phyloP scores from a whole-genome alignment of 2,329 filamentous ascomycete species.

The Fusarium proliferatum region DNA sequence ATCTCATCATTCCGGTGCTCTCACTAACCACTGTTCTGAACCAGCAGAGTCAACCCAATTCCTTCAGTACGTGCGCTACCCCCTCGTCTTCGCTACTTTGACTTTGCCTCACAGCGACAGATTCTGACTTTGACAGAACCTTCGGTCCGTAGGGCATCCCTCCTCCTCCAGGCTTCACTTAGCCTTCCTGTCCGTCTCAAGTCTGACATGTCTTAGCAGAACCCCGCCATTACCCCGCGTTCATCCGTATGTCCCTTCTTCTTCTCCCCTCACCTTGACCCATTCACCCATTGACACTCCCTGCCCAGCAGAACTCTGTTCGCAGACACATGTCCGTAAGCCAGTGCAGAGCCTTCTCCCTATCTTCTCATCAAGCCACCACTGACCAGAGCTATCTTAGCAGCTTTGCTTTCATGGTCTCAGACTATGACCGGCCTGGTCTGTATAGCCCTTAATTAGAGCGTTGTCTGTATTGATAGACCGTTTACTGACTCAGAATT shows the following conservation, averaged over 20 bases:
- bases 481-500: too few relatives aligned
- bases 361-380: too few relatives aligned
- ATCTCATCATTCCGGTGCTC: not conserved
- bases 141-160: not conserved
- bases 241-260: not conserved
- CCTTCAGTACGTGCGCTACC: not conserved
- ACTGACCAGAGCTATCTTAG: not conserved
- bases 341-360: not conserved
- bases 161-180: not conserved
- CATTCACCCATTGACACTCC: not conserved
- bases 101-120: not conserved
- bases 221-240: not conserved
- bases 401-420: not conserved
- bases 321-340: not conserved
- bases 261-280: not conserved
- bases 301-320: not conserved
- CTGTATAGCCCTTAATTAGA: not conserved
- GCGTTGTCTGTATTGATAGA: too few relatives aligned
- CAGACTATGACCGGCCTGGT: not conserved
- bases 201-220: not conserved
- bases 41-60: not conserved
- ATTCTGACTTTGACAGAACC: not conserved
- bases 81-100: not conserved
- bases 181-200: rapidly evolving
- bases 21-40: not conserved